Evolutionary conservation across 2,329 filamentous ascomycete genomes (phyloP).

Genomic region (Pestalotiopsis sp.): DNA sequence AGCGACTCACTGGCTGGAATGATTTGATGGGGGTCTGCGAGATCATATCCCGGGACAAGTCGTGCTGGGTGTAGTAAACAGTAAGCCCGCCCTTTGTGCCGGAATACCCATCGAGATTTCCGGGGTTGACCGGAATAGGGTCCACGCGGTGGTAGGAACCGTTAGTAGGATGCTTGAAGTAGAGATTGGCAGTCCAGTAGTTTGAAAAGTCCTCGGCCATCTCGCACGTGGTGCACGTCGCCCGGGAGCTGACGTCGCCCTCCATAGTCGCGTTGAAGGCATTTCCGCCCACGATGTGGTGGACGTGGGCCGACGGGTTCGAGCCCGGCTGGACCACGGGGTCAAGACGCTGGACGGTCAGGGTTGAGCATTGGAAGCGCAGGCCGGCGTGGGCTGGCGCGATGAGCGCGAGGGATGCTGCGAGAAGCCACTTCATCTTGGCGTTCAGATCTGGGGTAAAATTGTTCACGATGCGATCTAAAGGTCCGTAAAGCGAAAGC

Average conservation of each 20-base stretch:
- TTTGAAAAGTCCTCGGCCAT: slow-evolving; percentile 39
- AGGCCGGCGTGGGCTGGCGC: slow-evolving; percentile 31
- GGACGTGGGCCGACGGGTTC: slow-evolving; percentile 29
- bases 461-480: background rate
- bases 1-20: slow-evolving; percentile 5
- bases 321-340: slow-evolving; percentile 32
- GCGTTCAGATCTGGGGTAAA: background rate
- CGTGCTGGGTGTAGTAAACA: slow-evolving; percentile 8
- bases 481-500: background rate
- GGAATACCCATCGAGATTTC: background rate
- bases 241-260: slow-evolving; percentile 36
- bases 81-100: slow-evolving; percentile 17
- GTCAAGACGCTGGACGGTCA: slow-evolving; percentile 32
- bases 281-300: slow-evolving; percentile 38
- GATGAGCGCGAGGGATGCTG: background rate
- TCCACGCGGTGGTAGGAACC: slow-evolving; percentile 9
- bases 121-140: slow-evolving; percentile 22
- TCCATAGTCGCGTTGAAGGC: slow-evolving; percentile 50
- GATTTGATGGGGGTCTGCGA: slow-evolving; percentile 42
- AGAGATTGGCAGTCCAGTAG: slow-evolving; percentile 39
- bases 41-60: slow-evolving; percentile 30
- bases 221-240: slow-evolving; percentile 45
- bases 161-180: background rate
- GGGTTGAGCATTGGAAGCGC: slow-evolving; percentile 31
- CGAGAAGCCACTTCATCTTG: slow-evolving; percentile 5